Base-by-base conservation (phyloP, 2,329 filamentous ascomycete species). In the Hymenoscyphus fructigenus region DNA sequence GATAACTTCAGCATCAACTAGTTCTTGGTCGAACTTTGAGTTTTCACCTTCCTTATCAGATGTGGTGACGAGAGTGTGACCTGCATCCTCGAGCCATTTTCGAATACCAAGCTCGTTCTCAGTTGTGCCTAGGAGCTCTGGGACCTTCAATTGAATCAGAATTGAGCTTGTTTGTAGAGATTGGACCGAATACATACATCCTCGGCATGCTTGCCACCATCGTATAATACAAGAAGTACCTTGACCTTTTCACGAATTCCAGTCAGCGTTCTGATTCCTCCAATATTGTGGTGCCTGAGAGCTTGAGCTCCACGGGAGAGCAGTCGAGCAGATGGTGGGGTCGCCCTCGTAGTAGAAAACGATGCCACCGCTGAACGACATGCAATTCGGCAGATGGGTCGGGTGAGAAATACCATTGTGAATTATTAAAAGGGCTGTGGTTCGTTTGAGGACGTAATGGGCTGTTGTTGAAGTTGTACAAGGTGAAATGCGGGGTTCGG, bases 31-130 rank as follows among this genome's bases (percentile, higher is more conserved):
- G 73, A 99, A 98, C 72, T 85, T 91, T 67, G 94, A 98, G 85
- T 90, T 86, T 82, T 92, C 91, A 71, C 92, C 91, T 74, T 99
- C 95, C 85, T 99, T 99, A 85, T 97, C 92, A 57, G 93, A 97
- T 70, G 95, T 99, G 75, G 95, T 99, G 73, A 99, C 87, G 68
- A 99, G 88, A 69, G 92, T 96, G 87, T 99, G 95, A 75, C 95
- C 95, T 79, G 96, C 90, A 68, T 94, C 91, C 85, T 98, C 95
- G 73, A 99, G 89, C 94, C 95, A 99, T 82, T 96, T 93, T 77
- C 95, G 88, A 78, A 99, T 84, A 74, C 95, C 95, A 68, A 99
- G 92, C 86, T 99, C 95, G 80, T 98, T 98, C 86, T 99, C 92
- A 59, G 93, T 97, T 69, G 95, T 97, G 76, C 95, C 95, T 75